phyloP scores from a whole-genome alignment of 352 stramenopile genomes.

The Elongisporangium prolatum region DNA sequence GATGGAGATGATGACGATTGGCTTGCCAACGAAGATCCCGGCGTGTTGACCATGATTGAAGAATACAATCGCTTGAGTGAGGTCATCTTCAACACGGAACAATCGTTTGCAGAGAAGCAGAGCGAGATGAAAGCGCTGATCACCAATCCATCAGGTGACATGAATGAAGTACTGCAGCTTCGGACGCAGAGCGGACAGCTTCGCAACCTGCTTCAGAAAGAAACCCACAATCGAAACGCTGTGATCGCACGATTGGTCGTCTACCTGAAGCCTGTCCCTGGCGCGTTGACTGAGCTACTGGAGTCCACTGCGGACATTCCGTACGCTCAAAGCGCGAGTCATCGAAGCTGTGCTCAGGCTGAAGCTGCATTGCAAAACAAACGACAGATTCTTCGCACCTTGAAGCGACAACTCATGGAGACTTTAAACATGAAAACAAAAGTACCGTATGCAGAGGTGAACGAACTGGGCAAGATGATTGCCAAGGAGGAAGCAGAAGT shows the following conservation, averaged over 20 bases:
- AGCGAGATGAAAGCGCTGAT: constrained; percentile 34
- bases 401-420: constrained; percentile 53
- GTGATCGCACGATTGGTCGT: constrained; percentile 40
- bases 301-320: constrained; percentile 33
- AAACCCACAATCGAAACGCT: constrained; percentile 37
- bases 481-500: constrained; percentile 29
- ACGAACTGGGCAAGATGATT: constrained; percentile 45
- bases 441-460: constrained; percentile 45
- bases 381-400: constrained; percentile 18
- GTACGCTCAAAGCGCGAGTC: constrained; percentile 35
- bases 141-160: constrained; percentile 19
- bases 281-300: constrained; percentile 36
- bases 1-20: constrained; percentile 8
- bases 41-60: constrained; percentile 42
- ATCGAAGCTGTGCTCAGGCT: constrained; percentile 39
- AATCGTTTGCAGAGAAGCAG: constrained; percentile 20
- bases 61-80: constrained; percentile 55
- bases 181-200: constrained; percentile 12
- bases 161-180: constrained; percentile 19
- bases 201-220: constrained; percentile 16
- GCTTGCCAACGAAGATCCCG: constrained; percentile 40
- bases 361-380: constrained; percentile 38
- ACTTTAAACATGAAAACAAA: constrained; percentile 50
- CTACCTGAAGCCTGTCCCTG: constrained; percentile 36
- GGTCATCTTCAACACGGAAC: constrained; percentile 41